Percentiles rank a stretch among this genome's conserved stretches.
Conservation (phyloP, 768 basidiomycete genomes). For the Neoboletus brunneissimus region DNA sequence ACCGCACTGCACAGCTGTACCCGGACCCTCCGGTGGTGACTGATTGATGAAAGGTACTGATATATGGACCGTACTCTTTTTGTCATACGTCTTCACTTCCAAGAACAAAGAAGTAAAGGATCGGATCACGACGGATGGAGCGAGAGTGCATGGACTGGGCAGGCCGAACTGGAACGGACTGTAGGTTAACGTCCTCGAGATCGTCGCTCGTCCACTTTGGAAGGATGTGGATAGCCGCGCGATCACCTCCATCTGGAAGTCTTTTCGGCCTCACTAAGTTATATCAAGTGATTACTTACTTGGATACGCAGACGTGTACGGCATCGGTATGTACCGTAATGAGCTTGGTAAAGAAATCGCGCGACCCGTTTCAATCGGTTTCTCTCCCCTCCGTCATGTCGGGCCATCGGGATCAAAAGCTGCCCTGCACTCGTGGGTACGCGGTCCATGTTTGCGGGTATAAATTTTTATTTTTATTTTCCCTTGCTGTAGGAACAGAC, state of each 20-base stretch:
- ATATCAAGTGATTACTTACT: background rate
- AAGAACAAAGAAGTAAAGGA: conserved; percentile 4
- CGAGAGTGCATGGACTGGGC: background rate
- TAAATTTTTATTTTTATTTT: background rate
- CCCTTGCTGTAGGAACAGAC: background rate
- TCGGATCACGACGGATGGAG: conserved; percentile 8
- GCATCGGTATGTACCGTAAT: conserved; percentile 11
- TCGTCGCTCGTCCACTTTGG: conserved; percentile 15
- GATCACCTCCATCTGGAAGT: conserved; percentile 15
- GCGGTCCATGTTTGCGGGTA: background rate
- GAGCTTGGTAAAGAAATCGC: conserved; percentile 4
- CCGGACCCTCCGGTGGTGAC: background rate
- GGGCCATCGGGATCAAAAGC: conserved; percentile 1
- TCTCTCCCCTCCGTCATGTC: background rate
- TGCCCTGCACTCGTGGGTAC: background rate
- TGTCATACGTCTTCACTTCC: background rate
- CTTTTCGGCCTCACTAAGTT: background rate
- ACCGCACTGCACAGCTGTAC: background rate
- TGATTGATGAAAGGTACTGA: background rate
- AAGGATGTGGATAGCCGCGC: conserved; percentile 23
- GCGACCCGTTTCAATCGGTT: background rate
- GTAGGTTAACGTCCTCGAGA: conserved; percentile 12
- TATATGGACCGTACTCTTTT: background rate
- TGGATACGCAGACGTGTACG: conserved; percentile 4
- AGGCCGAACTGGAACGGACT: background rate